phyloP scores from a whole-genome alignment of 2,329 filamentous ascomycete genomes.

The Diaporthe sp. region DNA sequence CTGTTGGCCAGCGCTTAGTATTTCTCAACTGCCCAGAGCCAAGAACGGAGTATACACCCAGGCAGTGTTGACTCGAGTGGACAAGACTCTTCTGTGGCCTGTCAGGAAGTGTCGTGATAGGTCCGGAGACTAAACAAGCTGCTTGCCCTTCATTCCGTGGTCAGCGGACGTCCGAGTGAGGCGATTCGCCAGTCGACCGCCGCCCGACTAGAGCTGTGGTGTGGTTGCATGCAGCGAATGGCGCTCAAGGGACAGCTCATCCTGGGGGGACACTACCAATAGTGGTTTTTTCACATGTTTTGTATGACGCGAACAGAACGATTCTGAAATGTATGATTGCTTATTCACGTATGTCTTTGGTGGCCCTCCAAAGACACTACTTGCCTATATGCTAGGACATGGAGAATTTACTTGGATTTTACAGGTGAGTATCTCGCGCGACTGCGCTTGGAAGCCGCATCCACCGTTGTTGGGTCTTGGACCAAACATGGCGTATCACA shows the following conservation, averaged over 20 bases:
- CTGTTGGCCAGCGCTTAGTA: neutral
- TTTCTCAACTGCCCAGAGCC: neutral
- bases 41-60: neutral
- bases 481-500: neutral
- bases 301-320: neutral
- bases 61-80: neutral
- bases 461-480: neutral
- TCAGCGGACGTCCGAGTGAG: conserved; percentile 3
- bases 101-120: conserved; percentile 36
- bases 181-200: conserved; percentile 29
- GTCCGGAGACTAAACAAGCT: conserved; percentile 7
- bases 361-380: neutral
- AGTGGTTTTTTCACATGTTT: neutral
- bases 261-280: neutral
- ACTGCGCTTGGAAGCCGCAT: neutral
- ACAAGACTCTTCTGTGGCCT: conserved; percentile 22
- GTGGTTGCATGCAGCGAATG: conserved; percentile 39
- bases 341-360: neutral
- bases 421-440: neutral
- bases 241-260: conserved; percentile 10
- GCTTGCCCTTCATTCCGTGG: neutral
- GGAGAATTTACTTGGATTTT: too few species aligned
- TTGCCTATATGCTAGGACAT: neutral
- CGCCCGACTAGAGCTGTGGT: conserved; percentile 1
- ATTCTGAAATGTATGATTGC: neutral